A percentile compares a stretch with the other conserved stretches of the same genome.
Evolutionary conservation across 202 grass and related monocot species (phyloP).

Genomic region (Setaria italica): DNA sequence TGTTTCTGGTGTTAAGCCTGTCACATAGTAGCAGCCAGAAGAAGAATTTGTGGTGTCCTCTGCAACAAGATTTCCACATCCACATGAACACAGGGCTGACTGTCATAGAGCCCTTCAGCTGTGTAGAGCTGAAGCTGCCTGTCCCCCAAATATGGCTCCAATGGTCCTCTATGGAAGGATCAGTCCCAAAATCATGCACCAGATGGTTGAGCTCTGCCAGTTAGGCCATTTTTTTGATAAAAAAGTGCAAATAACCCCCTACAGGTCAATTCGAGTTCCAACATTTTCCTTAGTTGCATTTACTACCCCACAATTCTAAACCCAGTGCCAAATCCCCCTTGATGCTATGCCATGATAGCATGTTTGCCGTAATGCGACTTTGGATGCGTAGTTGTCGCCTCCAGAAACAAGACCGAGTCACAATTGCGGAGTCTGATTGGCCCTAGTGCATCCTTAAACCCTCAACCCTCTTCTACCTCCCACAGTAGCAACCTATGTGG

Average conservation of each 20-base stretch:
- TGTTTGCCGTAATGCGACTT: not conserved
- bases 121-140: too few species aligned
- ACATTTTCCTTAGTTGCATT: constrained; percentile 20
- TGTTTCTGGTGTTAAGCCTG: too few species aligned
- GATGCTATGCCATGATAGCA: not conserved
- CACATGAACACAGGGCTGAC: too few species aligned
- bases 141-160: too few species aligned
- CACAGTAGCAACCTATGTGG: not conserved
- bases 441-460: not conserved
- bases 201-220: too few species aligned
- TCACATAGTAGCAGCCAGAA: too few species aligned
- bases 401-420: not conserved
- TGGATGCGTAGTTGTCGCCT: constrained; percentile 6
- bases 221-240: constrained; percentile 22
- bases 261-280: not conserved
- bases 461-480: not conserved
- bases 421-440: not conserved
- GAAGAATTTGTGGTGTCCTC: too few species aligned
- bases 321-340: not conserved
- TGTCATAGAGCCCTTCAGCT: too few species aligned
- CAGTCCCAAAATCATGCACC: too few species aligned
- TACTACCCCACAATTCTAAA: not conserved
- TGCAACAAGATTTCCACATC: too few species aligned
- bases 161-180: too few species aligned
- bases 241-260: not conserved